Conservation (phyloP, 768 basidiomycete genomes). For the Tubosaeta brunneosetosa region DNA sequence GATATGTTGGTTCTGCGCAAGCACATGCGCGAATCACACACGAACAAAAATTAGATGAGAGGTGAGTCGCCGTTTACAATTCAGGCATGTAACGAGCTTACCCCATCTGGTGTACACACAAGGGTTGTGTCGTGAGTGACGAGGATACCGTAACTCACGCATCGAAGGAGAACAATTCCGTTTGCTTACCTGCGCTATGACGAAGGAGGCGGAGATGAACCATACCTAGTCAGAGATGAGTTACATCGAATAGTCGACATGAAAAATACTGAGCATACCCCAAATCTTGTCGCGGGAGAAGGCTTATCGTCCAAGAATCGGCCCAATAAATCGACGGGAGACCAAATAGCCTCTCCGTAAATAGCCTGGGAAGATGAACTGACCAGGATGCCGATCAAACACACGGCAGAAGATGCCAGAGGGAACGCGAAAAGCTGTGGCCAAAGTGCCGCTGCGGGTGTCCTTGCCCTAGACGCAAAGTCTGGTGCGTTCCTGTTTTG, state of each 20-base stretch:
- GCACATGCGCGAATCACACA: constrained; percentile 1
- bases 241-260: not conserved
- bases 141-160: not conserved
- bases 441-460: constrained; percentile 52
- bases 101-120: constrained; percentile 20
- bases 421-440: constrained; percentile 73
- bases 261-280: constrained; percentile 33
- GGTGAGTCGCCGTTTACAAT: constrained; percentile 16
- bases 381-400: constrained; percentile 79
- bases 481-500: constrained; percentile 63
- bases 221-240: constrained; percentile 46
- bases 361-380: constrained; percentile 72
- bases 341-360: constrained; percentile 77
- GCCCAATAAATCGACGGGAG: constrained; percentile 65
- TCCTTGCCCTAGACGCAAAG: constrained; percentile 61
- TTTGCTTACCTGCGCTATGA: constrained; percentile 60
- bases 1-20: constrained; percentile 65
- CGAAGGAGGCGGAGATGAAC: constrained; percentile 76
- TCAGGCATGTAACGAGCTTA: constrained; percentile 12
- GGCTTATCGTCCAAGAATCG: constrained; percentile 64
- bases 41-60: constrained; percentile 3
- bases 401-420: constrained; percentile 66
- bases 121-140: constrained; percentile 7
- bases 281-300: constrained; percentile 62
- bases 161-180: not conserved